These are phyloP conservation scores for Phaeodactylum tricornutum DNA, from an alignment of 108 stramenopile genomes.

Conservation along the genomic window DNA sequence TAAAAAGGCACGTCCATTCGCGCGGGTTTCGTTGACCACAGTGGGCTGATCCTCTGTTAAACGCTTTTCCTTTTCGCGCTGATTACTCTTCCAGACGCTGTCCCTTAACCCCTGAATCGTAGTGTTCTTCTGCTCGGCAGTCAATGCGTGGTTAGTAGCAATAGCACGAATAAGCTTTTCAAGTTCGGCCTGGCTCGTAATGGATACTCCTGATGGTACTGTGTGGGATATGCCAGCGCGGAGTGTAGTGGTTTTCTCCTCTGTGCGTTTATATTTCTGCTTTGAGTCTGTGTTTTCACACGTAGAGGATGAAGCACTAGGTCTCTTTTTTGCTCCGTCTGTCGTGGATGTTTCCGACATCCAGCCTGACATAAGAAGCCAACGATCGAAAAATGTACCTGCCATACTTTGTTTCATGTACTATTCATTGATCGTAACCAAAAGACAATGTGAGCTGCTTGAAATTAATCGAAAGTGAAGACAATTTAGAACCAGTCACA, in stretches of 20 bases:
- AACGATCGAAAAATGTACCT: conserved; percentile 85
- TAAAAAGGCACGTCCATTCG: not conserved
- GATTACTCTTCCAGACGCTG: conserved; percentile 76
- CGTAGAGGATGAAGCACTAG: no score
- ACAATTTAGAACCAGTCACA: no score
- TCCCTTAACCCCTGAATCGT: conserved; percentile 81
- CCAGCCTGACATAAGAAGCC: conserved; percentile 81
- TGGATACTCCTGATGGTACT: no score
- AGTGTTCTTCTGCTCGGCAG: conserved; percentile 55
- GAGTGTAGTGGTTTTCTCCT: no score
- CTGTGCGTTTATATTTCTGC: no score
- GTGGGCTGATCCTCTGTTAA: not conserved
- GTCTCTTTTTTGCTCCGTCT: no score
- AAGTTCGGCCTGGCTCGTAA: conserved; percentile 63
- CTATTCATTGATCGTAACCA: no score
- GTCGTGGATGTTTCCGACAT: conserved; percentile 21
- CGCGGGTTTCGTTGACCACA: not conserved
- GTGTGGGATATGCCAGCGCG: no score
- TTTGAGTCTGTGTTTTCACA: no score
- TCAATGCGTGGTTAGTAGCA: conserved; percentile 61
- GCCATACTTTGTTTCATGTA: conserved; percentile 89
- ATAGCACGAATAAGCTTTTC: conserved; percentile 79
- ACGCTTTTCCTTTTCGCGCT: conserved; percentile 32
- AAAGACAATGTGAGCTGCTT: no score
- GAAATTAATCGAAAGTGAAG: no score